Evolutionary conservation across 225 moss, liverwort and hornwort species (phyloP).

Genomic region (Asterella californica): DNA sequence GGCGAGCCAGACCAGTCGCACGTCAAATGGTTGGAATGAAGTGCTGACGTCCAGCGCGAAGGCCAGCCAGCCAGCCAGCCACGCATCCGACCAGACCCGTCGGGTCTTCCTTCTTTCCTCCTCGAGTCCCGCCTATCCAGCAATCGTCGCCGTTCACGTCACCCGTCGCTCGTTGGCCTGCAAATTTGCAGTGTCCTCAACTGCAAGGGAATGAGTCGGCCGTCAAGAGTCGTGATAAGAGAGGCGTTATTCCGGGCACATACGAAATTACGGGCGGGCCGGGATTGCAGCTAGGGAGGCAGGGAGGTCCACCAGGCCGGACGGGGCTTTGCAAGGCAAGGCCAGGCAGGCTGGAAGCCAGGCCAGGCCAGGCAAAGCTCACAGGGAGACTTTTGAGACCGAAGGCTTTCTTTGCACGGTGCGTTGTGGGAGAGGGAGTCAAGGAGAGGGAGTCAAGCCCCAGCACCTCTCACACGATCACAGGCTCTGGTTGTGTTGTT

Average conservation of each 20-base stretch:
- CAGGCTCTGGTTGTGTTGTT: neutral
- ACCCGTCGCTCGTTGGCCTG: neutral
- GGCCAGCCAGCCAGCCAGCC: constrained; percentile 1
- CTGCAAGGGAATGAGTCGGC: neutral
- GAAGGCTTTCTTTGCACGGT: constrained; percentile 1
- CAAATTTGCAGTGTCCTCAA: neutral
- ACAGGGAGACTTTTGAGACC: neutral
- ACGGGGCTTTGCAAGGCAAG: neutral
- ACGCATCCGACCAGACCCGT: no score
- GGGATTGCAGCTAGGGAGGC: neutral
- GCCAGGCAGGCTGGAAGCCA: neutral
- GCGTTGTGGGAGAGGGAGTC: neutral
- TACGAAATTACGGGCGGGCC: neutral
- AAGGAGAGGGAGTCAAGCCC: neutral
- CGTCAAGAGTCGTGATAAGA: neutral
- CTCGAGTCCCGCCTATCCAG: neutral
- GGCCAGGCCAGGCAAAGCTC: neutral
- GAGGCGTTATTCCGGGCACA: neutral
- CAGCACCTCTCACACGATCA: neutral
- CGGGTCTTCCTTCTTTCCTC: no score
- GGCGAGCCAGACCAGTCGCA: no score
- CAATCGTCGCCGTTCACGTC: neutral
- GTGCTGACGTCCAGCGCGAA: neutral
- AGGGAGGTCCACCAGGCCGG: neutral
- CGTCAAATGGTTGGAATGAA: constrained; percentile 1